phyloP scores from a whole-genome alignment of 1,284 basidiomycete genomes.

The Phenoliferia sp. region DNA sequence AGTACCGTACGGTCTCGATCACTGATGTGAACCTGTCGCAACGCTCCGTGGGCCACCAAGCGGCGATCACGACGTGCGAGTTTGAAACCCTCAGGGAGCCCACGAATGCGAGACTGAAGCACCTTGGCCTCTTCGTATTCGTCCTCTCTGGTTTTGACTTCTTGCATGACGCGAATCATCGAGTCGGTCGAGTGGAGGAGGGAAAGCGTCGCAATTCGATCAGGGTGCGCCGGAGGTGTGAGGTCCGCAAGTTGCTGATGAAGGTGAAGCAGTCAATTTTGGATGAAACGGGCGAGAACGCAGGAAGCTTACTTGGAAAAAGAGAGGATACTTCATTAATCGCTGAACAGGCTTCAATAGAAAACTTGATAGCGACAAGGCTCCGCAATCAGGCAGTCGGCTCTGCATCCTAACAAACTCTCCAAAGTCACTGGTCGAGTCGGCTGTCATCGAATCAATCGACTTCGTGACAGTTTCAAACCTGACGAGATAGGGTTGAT shows the following conservation, averaged over 20 bases:
- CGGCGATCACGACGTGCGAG: constrained; percentile 66
- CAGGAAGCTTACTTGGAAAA: constrained; percentile 60
- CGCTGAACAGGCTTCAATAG: constrained; percentile 70
- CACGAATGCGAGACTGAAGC: constrained; percentile 58
- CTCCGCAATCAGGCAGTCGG: constrained; percentile 51
- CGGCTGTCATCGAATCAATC: constrained; percentile 55
- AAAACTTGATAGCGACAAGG: constrained; percentile 61
- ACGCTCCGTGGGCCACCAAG: constrained; percentile 62
- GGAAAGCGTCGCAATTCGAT: constrained; percentile 61
- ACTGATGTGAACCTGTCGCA: constrained; percentile 44
- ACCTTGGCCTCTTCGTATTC: constrained; percentile 67
- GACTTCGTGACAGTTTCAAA: constrained; percentile 57
- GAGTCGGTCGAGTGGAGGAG: constrained; percentile 62
- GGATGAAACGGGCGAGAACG: neutral
- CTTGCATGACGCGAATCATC: constrained; percentile 67
- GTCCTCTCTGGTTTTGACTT: constrained; percentile 76
- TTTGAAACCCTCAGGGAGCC: constrained; percentile 52
- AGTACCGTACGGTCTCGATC: constrained; percentile 34
- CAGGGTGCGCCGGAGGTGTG: constrained; percentile 64
- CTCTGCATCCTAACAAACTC: constrained; percentile 77
- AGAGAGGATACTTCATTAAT: constrained; percentile 63
- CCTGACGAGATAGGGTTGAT: constrained; percentile 75
- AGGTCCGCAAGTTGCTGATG: constrained; percentile 57
- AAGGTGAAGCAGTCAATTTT: neutral
- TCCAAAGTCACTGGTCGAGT: constrained; percentile 63